Evolutionary conservation across 495 filamentous ascomycete genomes (phyloP), one percentile per base, ranked within the genome.

Genomic region (Delitschia confertaspora): DNA sequence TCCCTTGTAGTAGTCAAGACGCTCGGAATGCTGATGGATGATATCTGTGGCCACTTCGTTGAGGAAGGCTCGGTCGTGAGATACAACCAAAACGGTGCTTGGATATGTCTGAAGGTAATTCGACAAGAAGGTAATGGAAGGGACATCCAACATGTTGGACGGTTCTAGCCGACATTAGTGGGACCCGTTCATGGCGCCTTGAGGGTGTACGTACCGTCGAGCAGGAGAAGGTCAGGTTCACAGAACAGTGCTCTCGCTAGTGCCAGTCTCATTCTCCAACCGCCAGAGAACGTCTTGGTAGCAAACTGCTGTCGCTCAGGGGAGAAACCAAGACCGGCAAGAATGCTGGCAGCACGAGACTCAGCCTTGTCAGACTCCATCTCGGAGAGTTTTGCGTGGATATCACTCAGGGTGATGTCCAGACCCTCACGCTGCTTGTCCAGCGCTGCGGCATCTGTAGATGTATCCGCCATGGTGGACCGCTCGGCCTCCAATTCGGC

Each of bases 101-200:
- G 89, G 88, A 60, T 99, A 99, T 33, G 71, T 69, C 59, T 94
- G 86, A 4, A 99, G 83, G 56, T 99, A 99, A 57, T 85, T 94
- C 10, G 91, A 84, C 58, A 99, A 73, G 78, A 96, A 99, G 38
- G 91, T 94, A 54, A 96, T 96, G n/a, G 93, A 96, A 5, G 91
- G 93, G 48, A 96, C 91, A 65, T 99, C 91, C 86, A 99, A 88
- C 91, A 99, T 99, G 79, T 99, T 99, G 36, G 93, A 96, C 60
- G 91, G 91, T 77, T 98, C 89, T 76, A 33, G 33, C 21, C 23
- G n/a, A n/a, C 14, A 2, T 2, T 25, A 7, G 25, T 25, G 29
- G 36, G 14, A 1, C 21, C 16, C 6, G 13, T 9, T 39, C 7
- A 25, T 13, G 21, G n/a, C 13, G 4, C 6, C 24, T 6, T 24